Evolutionary conservation across 371 early-diverging fungal genomes (phyloP), one percentile per base, ranked within the genome.

Genomic region (Basidiobolus heterosporus): DNA sequence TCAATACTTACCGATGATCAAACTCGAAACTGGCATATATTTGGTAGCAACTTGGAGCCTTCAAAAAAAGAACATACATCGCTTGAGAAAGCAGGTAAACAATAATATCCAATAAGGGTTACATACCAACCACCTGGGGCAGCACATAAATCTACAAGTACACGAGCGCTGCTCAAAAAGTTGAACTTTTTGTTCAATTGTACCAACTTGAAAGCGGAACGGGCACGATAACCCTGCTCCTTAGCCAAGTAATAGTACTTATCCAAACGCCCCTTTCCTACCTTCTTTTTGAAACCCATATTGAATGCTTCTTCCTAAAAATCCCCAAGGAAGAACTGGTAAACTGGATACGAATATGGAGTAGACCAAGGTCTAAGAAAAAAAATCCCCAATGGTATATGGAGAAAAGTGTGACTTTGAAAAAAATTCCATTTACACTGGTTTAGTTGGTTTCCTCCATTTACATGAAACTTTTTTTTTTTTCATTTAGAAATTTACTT

Each of bases 161-260:
- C 82, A 55, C 85, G 81, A 18, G 96, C 67, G 36, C 85, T 80
- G 50, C 86, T 85, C 22, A 99, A 69, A 58, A 99, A 93, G 66
- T 84, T 85, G 67, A 87, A 99, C 64, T 98, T 97, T 64, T 91
- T 91, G 77, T 99, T 98, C 44, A 99, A 73, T 65, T 99, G 99
- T 52, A 99, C 91, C 42, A 99, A 77, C 78, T 99, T 99, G 79
- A 95, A 99, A 50, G 99, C 99, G 37, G 99, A 95, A 75, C 99
- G 91, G 45, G 99, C 96, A 63, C 99, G 85, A 70, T 95, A 99
- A 51, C 99, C 99, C 63, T 98, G 97, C 62, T 98, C 98, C 75
- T 99, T 99, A 63, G 99, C 99, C 70, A 98, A 78, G 67, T 95
- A 89, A 69, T 99, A 99, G 75, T 92, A 98, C 76, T 99, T 99